Evolutionary conservation across 768 basidiomycete genomes (phyloP), one percentile per base, ranked within the genome.

Genomic region (Collybia nuda): DNA sequence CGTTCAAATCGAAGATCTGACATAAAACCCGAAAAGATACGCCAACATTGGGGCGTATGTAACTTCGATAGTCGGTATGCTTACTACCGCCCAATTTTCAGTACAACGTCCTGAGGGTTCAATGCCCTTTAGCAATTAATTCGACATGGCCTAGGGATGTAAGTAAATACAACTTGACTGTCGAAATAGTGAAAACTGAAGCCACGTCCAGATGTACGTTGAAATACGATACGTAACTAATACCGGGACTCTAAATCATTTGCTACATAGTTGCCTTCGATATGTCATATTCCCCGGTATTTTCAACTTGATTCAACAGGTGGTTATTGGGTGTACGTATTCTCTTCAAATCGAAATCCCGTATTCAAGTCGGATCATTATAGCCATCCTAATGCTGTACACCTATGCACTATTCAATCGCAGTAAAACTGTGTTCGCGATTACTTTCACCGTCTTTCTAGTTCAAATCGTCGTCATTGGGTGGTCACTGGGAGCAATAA

Each of bases 401-500:
- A 56, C 50, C 3, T 56, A 43, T 28, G 54, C 54, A 5, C 29
- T 56, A 6, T 56, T 49, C 46, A 52, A 49, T 44, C 47, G 51
- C 6, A 48, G 40, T 28, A 45, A 22, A 19, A 18, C 21, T n/a
- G 21, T 53, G 12, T 40, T 53, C 6, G 36, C 39, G 4, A 32
- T 56, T 9, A 40, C 45, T 14, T 12, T 24, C 4, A 19, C 26
- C 6, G 44, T 48, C n/a, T 37, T 52, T 26, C 11, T 47, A n/a
- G 45, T 29, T 6, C 55, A 56, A 29, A 32, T 56, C 21, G 48
- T 49, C 21, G 44, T 56, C 22, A 53, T 48, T 21, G 55, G 55
- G 6, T 56, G 55, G 55, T 56, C 55, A n/a, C 48, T 56, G 7
- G 48, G 55, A 37, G 52, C 48, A 21, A 44, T 53, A 7, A 50